phyloP scores from a whole-genome alignment of 2,329 filamentous ascomycete genomes.

The Mollisia scopiformis region DNA sequence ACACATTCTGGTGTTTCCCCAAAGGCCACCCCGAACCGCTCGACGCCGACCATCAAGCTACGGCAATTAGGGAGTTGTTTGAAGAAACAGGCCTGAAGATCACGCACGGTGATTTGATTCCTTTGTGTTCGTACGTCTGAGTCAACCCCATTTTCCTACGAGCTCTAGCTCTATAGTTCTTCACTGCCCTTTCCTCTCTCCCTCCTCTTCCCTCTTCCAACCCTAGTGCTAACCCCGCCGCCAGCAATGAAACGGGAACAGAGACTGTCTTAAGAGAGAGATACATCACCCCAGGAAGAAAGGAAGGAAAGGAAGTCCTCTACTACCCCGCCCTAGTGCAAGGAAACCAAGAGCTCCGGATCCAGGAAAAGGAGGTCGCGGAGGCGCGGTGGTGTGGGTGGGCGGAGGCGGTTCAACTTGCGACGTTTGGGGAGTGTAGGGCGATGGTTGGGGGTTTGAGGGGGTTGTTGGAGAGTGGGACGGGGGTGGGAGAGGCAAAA shows the following conservation, averaged over 20 bases:
- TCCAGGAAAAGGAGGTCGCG: constrained; percentile 25
- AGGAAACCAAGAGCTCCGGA: constrained; percentile 11
- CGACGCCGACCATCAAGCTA: constrained; percentile 9
- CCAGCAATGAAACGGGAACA: neutral
- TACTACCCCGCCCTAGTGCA: constrained; percentile 18
- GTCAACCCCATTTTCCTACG: neutral
- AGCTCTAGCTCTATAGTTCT: neutral
- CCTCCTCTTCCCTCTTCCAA: too few species aligned
- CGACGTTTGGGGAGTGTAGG: constrained; percentile 19
- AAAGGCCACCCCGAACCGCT: constrained; percentile 23
- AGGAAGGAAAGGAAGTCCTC: constrained; percentile 21
- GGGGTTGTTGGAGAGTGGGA: neutral
- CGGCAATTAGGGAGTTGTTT: constrained; percentile 20
- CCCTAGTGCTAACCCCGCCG: too few species aligned
- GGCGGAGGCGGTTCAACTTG: constrained; percentile 14
- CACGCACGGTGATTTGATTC: neutral
- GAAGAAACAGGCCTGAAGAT: constrained; percentile 24
- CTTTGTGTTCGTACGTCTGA: neutral
- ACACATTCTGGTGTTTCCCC: constrained; percentile 23
- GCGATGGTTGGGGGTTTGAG: constrained; percentile 15
- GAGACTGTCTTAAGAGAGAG: constrained; percentile 4
- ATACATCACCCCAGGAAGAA: constrained; percentile 19
- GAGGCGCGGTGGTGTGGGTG: constrained; percentile 23
- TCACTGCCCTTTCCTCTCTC: too few species aligned
- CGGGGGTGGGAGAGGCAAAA: neutral